These are phyloP conservation scores for Collybia sordida DNA, from an alignment of 768 basidiomycete species.

Conservation along the genomic window DNA sequence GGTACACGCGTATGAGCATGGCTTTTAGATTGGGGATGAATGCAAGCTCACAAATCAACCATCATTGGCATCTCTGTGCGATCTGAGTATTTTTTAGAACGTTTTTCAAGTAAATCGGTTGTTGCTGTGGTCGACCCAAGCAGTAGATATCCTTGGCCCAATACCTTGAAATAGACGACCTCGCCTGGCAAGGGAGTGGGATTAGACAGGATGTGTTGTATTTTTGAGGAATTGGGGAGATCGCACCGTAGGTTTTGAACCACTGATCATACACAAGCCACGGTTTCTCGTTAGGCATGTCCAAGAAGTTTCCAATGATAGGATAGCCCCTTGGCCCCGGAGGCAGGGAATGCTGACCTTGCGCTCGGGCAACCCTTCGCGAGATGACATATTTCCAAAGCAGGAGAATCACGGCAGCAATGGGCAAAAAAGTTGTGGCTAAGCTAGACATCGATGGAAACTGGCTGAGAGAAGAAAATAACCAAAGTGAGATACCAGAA, in stretches of 20 bases:
- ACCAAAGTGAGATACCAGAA: too few species aligned
- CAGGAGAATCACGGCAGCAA: too few species aligned
- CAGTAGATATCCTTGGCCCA: conserved; percentile 24
- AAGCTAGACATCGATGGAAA: too few species aligned
- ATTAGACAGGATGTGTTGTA: too few species aligned
- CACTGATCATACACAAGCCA: background rate
- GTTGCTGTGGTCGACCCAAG: conserved; percentile 20
- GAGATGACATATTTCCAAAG: too few species aligned
- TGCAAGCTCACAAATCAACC: conserved; percentile 20
- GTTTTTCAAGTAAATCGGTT: conserved; percentile 23
- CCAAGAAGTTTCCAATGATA: background rate
- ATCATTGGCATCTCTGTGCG: conserved; percentile 29
- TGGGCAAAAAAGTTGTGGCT: too few species aligned
- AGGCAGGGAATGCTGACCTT: background rate
- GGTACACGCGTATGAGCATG: background rate
- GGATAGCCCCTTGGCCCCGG: background rate
- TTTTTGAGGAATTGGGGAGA: too few species aligned
- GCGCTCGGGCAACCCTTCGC: too few species aligned
- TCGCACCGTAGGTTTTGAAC: background rate
- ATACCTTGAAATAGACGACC: background rate
- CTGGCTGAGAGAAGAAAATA: too few species aligned
- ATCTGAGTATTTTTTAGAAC: conserved; percentile 30
- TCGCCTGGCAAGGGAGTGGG: background rate
- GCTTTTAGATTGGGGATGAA: background rate
- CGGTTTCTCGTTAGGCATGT: background rate